Evolutionary conservation across 2,329 filamentous ascomycete genomes (phyloP), one percentile per base, ranked within the genome.

Genomic region (Pestalotiopsis sp.): DNA sequence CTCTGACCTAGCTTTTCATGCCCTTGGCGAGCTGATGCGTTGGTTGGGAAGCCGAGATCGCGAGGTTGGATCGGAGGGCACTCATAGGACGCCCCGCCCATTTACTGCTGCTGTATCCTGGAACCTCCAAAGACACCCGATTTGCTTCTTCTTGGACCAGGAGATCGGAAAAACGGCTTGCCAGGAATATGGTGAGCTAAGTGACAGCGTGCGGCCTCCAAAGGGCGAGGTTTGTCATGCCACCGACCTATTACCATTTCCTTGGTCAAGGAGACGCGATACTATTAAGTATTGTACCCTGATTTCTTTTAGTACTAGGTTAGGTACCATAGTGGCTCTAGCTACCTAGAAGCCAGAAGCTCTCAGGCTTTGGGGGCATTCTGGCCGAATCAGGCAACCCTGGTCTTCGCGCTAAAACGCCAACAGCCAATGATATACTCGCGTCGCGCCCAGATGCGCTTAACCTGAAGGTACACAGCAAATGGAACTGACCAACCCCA

Each of bases 401-500:
- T 57, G 45, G 49, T 45, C 31, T 25, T 31, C 27, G 25, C 61
- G 36, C 64, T 66, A 66, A 58, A 58, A 23, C 4, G 9, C 27
- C 27, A 5, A 9, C 14, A 36, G 36, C 76, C 76, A 77, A 76
- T 75, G 70, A 74, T 41, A 73, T 58, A 23, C 70, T 57, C 64
- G 52, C 49, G 69, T 70, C 49, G 56, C 65, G 57, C 62, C 66
- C 71, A 64, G 67, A 73, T 75, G 76, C 75, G 75, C 74, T 70
- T 76, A 76, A 73, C 74, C 69, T 73, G 75, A 77, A 70, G 65
- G 52, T 9, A 20, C 56, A 57, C 13, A 20, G 12, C 17, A 36
- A 20, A 52, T 23, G 41, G 67, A 84, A 81, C 38, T 31, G 59
- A 39, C 82, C 81, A 74, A 70, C 73, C 72, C 68, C 68, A 70